phyloP scores from a whole-genome alignment of 2,329 filamentous ascomycete species.

The Orbilia javanica region DNA sequence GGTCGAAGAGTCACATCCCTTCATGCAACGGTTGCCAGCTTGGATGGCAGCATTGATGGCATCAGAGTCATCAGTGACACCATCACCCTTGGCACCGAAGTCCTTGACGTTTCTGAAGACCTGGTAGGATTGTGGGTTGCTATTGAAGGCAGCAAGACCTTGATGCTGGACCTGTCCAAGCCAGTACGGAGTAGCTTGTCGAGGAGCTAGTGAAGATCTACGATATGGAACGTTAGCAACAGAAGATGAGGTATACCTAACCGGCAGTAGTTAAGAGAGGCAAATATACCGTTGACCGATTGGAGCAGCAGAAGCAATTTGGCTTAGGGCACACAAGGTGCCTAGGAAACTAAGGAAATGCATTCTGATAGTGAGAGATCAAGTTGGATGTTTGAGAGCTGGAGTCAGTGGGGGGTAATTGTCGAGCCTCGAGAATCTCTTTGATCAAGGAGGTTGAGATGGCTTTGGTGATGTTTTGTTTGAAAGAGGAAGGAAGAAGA shows the following conservation, averaged over 20 bases:
- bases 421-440: conserved; percentile 29
- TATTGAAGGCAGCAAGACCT: conserved; percentile 67
- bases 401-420: not conserved
- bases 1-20: conserved; percentile 78
- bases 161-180: conserved; percentile 65
- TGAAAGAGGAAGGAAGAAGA: conserved; percentile 2
- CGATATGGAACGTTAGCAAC: not conserved
- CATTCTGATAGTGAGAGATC: conserved; percentile 46
- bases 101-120: conserved; percentile 69
- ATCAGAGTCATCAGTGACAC: conserved; percentile 67
- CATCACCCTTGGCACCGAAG: conserved; percentile 68
- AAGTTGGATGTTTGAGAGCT: conserved; percentile 1
- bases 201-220: conserved; percentile 27
- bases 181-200: conserved; percentile 60
- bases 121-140: conserved; percentile 64
- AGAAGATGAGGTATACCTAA: not conserved
- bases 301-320: conserved; percentile 35
- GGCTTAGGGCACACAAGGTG: conserved; percentile 46
- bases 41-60: conserved; percentile 68
- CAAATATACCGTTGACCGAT: conserved; percentile 30
- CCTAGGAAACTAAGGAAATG: conserved; percentile 39
- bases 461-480: conserved; percentile 7
- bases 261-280: too few relatives aligned
- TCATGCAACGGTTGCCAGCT: conserved; percentile 66
- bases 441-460: conserved; percentile 29